Percentiles rank a stretch among this genome's conserved stretches.
Conservation (phyloP, 176 grass and related monocot species). For the Carex pumila region DNA sequence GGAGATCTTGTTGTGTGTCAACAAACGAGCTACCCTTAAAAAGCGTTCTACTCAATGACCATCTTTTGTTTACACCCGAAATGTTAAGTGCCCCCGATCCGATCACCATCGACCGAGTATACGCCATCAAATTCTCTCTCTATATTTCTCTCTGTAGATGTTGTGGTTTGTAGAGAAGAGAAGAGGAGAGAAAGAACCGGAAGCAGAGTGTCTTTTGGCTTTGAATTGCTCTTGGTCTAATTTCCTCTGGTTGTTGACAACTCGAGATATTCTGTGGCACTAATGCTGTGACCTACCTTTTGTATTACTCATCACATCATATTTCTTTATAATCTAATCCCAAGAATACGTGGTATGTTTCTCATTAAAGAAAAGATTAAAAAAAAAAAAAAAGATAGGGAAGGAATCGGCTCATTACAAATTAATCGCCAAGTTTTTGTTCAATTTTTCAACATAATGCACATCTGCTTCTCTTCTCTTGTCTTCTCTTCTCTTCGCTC, state of each 20-base stretch:
- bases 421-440: no score
- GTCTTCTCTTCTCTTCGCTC: no score
- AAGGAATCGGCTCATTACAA: no score
- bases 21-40: neutral
- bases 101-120: neutral
- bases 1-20: neutral
- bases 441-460: no score
- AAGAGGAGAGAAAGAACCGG: slow-evolving; percentile 4
- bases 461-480: no score
- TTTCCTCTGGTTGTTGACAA: neutral
- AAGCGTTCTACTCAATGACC: neutral
- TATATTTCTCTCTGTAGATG: neutral
- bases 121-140: neutral
- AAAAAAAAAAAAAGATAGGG: no score
- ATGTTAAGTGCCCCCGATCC: neutral
- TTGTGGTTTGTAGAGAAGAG: neutral
- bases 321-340: neutral
- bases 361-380: no score
- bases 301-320: neutral
- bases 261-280: neutral
- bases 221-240: neutral
- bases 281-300: neutral
- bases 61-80: neutral
- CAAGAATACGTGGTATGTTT: neutral
- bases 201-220: slow-evolving; percentile 6